Percentiles rank a stretch among this genome's conserved stretches.
These are phyloP conservation scores for Fibroporia radiculosa DNA, from an alignment of 768 basidiomycete genomes.

Conservation along the genomic window DNA sequence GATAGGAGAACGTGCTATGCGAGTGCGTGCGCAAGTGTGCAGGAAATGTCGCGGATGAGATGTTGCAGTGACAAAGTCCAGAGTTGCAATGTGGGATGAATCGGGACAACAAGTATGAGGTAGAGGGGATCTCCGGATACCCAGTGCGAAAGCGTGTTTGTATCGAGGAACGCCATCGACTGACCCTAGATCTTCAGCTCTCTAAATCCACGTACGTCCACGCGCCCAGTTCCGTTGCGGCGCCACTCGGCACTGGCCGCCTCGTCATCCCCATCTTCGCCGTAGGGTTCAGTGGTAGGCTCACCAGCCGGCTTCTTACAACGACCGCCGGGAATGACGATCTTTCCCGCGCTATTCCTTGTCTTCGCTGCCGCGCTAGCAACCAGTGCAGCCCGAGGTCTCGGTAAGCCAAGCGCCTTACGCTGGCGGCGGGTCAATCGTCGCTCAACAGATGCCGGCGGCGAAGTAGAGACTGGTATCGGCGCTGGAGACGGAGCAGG, in stretches of 20 bases:
- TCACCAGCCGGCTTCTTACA: constrained; percentile 27
- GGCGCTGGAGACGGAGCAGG: constrained; percentile 30
- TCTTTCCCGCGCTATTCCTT: constrained; percentile 44
- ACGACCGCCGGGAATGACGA: constrained; percentile 55
- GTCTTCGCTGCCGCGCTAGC: constrained; percentile 14
- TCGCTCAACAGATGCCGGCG: constrained; percentile 24
- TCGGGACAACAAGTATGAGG: background rate
- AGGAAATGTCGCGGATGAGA: background rate
- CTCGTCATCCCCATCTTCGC: constrained; percentile 17
- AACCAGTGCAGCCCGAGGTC: constrained; percentile 31
- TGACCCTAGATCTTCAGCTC: constrained; percentile 57
- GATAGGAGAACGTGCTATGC: background rate
- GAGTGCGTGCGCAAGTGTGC: too few species aligned
- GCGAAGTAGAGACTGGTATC: constrained; percentile 18
- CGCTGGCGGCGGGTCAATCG: constrained; percentile 60
- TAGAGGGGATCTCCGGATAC: background rate
- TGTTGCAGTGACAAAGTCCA: background rate
- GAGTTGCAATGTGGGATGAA: background rate
- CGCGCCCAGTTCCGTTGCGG: constrained; percentile 60
- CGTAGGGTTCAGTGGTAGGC: constrained; percentile 13
- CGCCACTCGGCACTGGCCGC: constrained; percentile 46
- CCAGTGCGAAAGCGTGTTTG: background rate
- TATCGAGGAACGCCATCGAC: background rate
- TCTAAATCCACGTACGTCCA: constrained; percentile 72
- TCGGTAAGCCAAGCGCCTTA: constrained; percentile 63